Evolutionary conservation across 108 stramenopile genomes (phyloP).

Genomic region (Cylindrotheca fusiformis): DNA sequence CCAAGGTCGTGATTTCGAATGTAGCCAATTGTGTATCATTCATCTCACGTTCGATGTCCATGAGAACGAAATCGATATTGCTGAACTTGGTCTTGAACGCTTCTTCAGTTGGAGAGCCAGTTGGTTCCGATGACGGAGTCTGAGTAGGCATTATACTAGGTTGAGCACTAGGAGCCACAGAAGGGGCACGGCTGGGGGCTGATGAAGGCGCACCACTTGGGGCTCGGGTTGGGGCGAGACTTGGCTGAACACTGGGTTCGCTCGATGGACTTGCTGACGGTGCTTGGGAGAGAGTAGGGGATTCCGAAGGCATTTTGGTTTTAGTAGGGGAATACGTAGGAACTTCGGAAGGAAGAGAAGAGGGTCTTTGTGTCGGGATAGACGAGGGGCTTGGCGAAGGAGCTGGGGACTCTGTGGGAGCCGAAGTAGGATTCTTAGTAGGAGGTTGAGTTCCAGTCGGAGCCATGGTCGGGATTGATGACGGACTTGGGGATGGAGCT

Average conservation of each 20-base stretch:
- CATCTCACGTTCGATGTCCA: constrained; percentile 24
- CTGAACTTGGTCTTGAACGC: constrained; percentile 20
- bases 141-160: constrained; percentile 2
- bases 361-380: constrained; percentile 1
- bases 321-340: constrained; percentile 16
- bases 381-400: constrained; percentile 8
- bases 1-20: constrained; percentile 29
- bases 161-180: constrained; percentile 9
- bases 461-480: background rate
- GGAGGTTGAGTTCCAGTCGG: constrained; percentile 10
- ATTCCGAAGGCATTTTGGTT: constrained; percentile 4
- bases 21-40: constrained; percentile 5
- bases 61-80: constrained; percentile 5
- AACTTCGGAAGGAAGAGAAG: background rate
- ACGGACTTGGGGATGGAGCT: background rate
- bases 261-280: constrained; percentile 10
- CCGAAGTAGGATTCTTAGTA: constrained; percentile 6
- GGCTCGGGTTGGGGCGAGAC: background rate
- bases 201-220: constrained; percentile 1
- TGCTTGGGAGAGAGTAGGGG: constrained; percentile 3
- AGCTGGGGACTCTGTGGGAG: constrained; percentile 17
- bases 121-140: constrained; percentile 11
- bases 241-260: constrained; percentile 4
- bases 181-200: constrained; percentile 6
- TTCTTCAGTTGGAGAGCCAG: constrained; percentile 17